Percentiles rank a stretch among this genome's conserved stretches.
Conservation (phyloP, 768 basidiomycete species). For the Tubosaeta sp. region DNA sequence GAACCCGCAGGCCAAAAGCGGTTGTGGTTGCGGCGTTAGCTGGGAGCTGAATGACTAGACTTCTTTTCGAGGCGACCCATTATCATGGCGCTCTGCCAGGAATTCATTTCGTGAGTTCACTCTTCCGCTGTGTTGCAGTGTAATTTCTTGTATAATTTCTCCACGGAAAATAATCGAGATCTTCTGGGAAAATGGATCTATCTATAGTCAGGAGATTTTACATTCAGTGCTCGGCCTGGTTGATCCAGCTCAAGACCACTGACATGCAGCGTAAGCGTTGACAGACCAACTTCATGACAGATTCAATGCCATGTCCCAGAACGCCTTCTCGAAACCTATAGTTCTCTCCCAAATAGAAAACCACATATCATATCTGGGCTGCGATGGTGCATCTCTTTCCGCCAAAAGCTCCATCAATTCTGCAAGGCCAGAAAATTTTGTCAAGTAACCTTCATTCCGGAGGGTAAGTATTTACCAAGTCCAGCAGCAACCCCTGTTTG, state of each 20-base stretch:
- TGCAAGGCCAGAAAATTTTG: background rate
- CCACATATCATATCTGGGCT: background rate
- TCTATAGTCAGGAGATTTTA: background rate
- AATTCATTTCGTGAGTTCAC: background rate
- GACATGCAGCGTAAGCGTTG: background rate
- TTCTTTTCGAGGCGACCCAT: background rate
- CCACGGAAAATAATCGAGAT: too few relatives aligned
- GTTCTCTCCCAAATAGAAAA: background rate
- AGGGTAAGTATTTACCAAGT: background rate
- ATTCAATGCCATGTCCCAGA: background rate
- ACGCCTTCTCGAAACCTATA: background rate
- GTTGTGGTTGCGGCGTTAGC: constrained; percentile 92
- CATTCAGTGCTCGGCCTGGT: background rate
- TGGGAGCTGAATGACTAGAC: constrained; percentile 70
- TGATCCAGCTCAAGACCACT: background rate
- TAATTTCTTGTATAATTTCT: background rate
- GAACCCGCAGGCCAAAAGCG: constrained; percentile 90
- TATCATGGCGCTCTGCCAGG: background rate
- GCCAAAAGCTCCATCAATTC: background rate
- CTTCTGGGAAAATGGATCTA: background rate
- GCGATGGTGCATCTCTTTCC: background rate
- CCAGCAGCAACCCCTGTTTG: background rate
- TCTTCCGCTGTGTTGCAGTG: background rate
- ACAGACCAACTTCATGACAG: background rate
- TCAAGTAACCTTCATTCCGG: background rate